phyloP scores from a whole-genome alignment of 1,139 yeast species.

The Saccharomycopsis hybrid region DNA sequence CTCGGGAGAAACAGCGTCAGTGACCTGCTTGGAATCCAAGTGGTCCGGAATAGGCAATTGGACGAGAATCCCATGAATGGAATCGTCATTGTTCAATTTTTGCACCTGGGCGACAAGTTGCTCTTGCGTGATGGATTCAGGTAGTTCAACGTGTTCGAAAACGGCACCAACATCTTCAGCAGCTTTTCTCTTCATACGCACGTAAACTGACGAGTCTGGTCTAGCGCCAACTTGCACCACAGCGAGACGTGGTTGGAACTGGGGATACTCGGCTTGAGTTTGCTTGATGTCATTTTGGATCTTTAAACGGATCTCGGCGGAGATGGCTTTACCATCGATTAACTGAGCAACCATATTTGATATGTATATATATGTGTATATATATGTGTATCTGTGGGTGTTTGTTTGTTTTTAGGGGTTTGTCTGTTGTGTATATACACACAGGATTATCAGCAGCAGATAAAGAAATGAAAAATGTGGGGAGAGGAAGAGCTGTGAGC shows the following conservation, averaged over 20 bases:
- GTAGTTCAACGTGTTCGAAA: constrained; percentile 62
- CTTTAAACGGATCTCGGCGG: constrained; percentile 45
- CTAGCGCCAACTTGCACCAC: constrained; percentile 88
- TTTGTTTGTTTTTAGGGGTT: too few relatives aligned
- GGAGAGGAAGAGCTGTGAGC: too few relatives aligned
- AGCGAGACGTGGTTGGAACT: constrained; percentile 70
- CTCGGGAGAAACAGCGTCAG: constrained; percentile 65
- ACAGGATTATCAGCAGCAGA: too few relatives aligned
- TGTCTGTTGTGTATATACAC: too few relatives aligned
- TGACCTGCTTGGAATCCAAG: constrained; percentile 70
- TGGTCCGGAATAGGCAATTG: constrained; percentile 88
- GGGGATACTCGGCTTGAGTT: constrained; percentile 48
- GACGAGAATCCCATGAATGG: constrained; percentile 82
- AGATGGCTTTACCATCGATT: constrained; percentile 70
- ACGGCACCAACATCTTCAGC: constrained; percentile 77
- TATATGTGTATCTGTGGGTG: too few relatives aligned
- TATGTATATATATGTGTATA: too few relatives aligned
- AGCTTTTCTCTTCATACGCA: constrained; percentile 89
- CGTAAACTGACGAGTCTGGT: constrained; percentile 91
- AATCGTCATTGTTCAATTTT: constrained; percentile 56
- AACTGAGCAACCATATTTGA: constrained; percentile 30
- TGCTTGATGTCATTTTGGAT: constrained; percentile 45
- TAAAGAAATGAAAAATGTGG: too few relatives aligned
- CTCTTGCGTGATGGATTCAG: constrained; percentile 52
- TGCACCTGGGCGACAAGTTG: constrained; percentile 56